A percentile compares a stretch with the other conserved stretches of the same genome.
Evolutionary conservation across 371 early-diverging fungal genomes (phyloP).

Genomic region (Dinochytrium kinnereticum): DNA sequence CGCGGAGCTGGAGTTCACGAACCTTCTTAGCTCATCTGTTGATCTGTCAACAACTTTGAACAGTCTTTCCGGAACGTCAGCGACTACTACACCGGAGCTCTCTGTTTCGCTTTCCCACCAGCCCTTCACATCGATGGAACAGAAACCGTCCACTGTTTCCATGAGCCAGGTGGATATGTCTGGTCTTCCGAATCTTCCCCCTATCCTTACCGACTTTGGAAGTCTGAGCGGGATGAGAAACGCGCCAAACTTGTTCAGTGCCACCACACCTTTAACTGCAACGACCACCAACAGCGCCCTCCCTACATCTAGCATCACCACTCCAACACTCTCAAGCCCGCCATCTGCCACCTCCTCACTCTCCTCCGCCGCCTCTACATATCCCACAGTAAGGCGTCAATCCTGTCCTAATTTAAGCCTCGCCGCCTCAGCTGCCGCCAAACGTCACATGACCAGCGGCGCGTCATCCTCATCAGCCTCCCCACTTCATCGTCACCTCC

Average conservation of each 20-base stretch:
- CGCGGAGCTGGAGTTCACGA: background rate
- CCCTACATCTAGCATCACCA: background rate
- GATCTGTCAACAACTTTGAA: too few relatives aligned
- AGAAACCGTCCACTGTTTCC: too few relatives aligned
- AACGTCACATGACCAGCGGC: background rate
- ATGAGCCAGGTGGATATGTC: too few relatives aligned
- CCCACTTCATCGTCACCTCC: background rate
- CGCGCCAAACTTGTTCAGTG: background rate
- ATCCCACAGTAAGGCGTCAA: background rate
- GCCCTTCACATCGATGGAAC: background rate
- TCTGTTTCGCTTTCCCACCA: background rate
- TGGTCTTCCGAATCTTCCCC: background rate
- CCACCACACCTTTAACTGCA: background rate
- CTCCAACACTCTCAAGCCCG: background rate
- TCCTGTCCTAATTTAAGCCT: constrained; percentile 2
- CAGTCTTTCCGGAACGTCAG: too few relatives aligned
- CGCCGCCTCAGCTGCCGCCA: background rate
- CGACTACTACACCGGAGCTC: background rate
- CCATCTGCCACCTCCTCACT: background rate
- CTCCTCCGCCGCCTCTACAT: background rate
- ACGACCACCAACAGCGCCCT: background rate
- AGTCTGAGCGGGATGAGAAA: background rate
- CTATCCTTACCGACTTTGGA: background rate
- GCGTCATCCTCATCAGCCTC: background rate
- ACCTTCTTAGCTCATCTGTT: background rate